phyloP scores from a whole-genome alignment of 768 basidiomycete species.

The Pleurotus cornucopiae region DNA sequence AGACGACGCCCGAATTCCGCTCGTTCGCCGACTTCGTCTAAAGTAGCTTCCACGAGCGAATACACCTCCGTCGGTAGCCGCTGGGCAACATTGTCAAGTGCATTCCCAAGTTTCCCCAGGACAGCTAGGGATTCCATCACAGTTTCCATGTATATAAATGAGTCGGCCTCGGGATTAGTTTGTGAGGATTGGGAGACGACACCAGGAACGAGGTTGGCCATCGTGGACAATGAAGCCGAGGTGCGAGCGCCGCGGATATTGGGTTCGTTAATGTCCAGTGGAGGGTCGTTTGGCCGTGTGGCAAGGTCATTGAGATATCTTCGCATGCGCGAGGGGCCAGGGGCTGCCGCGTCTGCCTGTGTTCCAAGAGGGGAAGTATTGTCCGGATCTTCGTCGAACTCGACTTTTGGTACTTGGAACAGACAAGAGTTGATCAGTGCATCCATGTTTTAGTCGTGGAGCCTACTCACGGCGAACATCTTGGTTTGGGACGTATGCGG shows the following conservation, averaged over 20 bases:
- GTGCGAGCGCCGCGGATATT: constrained; percentile 21
- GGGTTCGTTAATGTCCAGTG: constrained; percentile 55
- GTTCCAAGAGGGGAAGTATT: constrained; percentile 24
- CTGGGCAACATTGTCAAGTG: constrained; percentile 80
- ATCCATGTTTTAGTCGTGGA: constrained; percentile 1
- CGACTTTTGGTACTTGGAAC: constrained; percentile 57
- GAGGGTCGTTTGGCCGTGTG: constrained; percentile 74
- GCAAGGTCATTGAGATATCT: constrained; percentile 64
- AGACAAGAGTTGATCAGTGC: not conserved
- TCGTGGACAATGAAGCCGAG: constrained; percentile 18
- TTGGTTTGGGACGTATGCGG: constrained; percentile 77
- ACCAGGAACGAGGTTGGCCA: not conserved
- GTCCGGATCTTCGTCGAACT: constrained; percentile 50
- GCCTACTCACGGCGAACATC: constrained; percentile 52
- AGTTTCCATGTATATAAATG: constrained; percentile 90
- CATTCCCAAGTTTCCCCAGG: constrained; percentile 81
- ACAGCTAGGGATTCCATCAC: constrained; percentile 91
- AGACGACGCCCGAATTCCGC: constrained; percentile 70
- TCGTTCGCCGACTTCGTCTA: constrained; percentile 90
- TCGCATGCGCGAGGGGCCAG: constrained; percentile 46
- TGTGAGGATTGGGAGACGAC: not conserved
- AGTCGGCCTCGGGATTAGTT: constrained; percentile 87
- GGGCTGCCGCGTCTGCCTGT: constrained; percentile 31
- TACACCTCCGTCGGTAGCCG: constrained; percentile 82
- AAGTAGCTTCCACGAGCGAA: constrained; percentile 76